phyloP scores from a whole-genome alignment of 1,284 basidiomycete genomes.

The Vanrija pseudolonga region DNA sequence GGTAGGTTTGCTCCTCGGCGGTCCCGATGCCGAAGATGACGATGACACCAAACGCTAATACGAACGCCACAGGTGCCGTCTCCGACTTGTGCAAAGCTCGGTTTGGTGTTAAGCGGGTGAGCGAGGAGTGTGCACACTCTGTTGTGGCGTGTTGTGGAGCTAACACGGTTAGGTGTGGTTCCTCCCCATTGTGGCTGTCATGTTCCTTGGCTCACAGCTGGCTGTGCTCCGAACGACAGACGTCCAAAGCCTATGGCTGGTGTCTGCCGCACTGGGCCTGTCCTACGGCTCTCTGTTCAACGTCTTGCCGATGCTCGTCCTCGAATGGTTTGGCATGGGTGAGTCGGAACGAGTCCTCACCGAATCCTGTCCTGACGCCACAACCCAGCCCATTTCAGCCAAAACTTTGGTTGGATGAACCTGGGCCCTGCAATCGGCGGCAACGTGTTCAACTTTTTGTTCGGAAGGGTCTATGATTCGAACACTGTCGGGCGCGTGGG shows the following conservation, averaged over 20 bases:
- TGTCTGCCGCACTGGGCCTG: conserved; percentile 67
- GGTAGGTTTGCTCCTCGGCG: conserved; percentile 51
- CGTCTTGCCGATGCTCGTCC: conserved; percentile 66
- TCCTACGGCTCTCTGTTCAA: conserved; percentile 78
- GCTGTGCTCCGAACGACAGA: conserved; percentile 59
- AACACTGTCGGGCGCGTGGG: conserved; percentile 53
- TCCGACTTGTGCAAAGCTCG: conserved; percentile 68
- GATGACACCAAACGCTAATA: conserved; percentile 1
- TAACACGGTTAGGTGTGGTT: conserved; percentile 54
- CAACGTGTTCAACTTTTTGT: conserved; percentile 78
- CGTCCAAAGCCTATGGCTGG: conserved; percentile 66
- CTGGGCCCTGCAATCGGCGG: conserved; percentile 74
- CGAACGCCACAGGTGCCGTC: conserved; percentile 55
- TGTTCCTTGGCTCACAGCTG: conserved; percentile 69
- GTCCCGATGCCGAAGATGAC: too few relatives aligned
- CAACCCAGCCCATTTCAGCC: conserved; percentile 46
- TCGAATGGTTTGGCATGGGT: conserved; percentile 85
- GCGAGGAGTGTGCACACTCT: conserved; percentile 1
- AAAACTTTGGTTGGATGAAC: conserved; percentile 81
- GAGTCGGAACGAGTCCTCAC: conserved; percentile 30
- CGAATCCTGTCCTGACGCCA: not conserved
- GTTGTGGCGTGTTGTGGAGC: not conserved
- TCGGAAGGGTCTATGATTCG: conserved; percentile 72
- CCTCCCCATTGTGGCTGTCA: conserved; percentile 61
- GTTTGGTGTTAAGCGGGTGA: conserved; percentile 58